A percentile compares a stretch with the other conserved stretches of the same genome.
Evolutionary conservation across 2,329 filamentous ascomycete genomes (phyloP).

Genomic region (Sporothrix brasiliensis): DNA sequence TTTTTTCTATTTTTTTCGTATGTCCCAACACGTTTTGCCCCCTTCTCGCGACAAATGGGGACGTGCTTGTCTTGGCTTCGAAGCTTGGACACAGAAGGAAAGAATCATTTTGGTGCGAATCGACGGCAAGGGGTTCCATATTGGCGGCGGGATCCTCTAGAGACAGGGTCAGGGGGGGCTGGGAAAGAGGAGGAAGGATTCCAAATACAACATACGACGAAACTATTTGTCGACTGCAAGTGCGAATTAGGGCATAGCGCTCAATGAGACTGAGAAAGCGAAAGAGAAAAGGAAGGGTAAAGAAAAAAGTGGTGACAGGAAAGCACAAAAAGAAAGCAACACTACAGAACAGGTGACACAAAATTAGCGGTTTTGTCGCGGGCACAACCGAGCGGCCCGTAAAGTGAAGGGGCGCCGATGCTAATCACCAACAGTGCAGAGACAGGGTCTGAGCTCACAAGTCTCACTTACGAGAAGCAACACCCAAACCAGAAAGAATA

Average conservation of each 20-base stretch:
- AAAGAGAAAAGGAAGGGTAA: background rate
- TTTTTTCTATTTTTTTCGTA: background rate
- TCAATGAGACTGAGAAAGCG: background rate
- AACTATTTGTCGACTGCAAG: background rate
- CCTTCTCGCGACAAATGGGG: background rate
- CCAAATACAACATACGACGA: constrained; percentile 1
- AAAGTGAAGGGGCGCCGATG: constrained; percentile 1
- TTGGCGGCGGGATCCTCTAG: constrained; percentile 7
- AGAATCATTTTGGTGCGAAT: background rate
- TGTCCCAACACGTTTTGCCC: background rate
- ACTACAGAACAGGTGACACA: background rate
- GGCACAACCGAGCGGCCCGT: constrained; percentile 26
- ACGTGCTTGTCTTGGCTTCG: background rate
- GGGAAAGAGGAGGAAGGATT: background rate
- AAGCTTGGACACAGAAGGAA: constrained; percentile 9
- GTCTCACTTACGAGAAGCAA: background rate
- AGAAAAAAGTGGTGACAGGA: constrained; percentile 3
- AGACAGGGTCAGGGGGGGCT: constrained; percentile 21
- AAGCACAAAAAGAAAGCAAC: background rate
- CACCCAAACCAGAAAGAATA: background rate
- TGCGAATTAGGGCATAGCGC: constrained; percentile 9
- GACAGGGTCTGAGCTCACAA: constrained; percentile 3
- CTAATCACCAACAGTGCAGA: background rate
- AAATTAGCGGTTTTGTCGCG: constrained; percentile 21
- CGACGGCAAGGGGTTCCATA: background rate